Percentiles rank a stretch among this genome's conserved stretches.
phyloP scores from a whole-genome alignment of 108 stramenopile genomes.

The Cyclostephanos tholiformis region DNA sequence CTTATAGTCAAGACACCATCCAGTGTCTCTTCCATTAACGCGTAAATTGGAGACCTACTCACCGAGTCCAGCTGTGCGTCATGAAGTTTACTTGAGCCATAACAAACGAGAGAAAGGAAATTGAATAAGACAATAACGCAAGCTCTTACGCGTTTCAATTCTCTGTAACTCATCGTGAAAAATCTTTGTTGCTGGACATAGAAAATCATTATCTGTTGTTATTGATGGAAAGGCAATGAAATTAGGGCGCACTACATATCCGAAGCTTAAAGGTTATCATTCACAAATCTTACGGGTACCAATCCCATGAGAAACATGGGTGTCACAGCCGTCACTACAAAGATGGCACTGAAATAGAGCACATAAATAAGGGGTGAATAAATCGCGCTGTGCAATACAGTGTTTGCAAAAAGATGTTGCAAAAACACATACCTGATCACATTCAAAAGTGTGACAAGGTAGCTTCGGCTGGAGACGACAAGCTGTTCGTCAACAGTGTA shows the following conservation, averaged over 20 bases:
- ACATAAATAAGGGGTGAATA: no score
- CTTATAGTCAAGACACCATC: slow-evolving; percentile 87
- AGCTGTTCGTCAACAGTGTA: slow-evolving; percentile 94
- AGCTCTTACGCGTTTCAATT: slow-evolving; percentile 73
- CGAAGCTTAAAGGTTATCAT: not conserved
- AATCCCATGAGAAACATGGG: slow-evolving; percentile 34
- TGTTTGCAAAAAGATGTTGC: no score
- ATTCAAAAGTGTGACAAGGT: slow-evolving; percentile 65
- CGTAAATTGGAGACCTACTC: slow-evolving; percentile 85
- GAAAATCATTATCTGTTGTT: slow-evolving; percentile 65
- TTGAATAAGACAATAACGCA: not conserved
- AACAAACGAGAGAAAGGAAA: not conserved
- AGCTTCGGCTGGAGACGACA: slow-evolving; percentile 66
- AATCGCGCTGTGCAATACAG: no score
- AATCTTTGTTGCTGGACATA: slow-evolving; percentile 74
- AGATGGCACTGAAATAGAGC: slow-evolving; percentile 60
- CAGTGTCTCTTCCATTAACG: slow-evolving; percentile 90
- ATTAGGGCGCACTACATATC: no score
- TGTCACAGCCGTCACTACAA: slow-evolving; percentile 73
- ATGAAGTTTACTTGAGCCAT: not conserved
- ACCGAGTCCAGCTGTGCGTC: slow-evolving; percentile 68
- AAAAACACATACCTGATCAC: slow-evolving; percentile 37
- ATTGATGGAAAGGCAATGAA: not conserved
- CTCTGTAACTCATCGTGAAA: slow-evolving; percentile 87
- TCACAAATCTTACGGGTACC: slow-evolving; percentile 18